These are phyloP conservation scores for Fagopyrum esculentum DNA, from an alignment of 148 eudicot species.

Conservation along the genomic window DNA sequence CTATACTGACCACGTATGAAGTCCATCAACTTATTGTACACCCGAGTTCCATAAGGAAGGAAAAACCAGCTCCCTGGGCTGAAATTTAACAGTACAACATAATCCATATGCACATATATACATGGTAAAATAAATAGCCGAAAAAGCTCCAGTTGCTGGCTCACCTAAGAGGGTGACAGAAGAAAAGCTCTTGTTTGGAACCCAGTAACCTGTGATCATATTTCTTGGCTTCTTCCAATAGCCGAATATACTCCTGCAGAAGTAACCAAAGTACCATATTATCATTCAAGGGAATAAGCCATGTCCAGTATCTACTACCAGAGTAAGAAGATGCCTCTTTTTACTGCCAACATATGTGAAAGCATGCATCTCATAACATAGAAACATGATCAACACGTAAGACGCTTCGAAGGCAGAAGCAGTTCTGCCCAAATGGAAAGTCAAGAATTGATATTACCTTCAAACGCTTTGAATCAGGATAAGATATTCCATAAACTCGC, in stretches of 20 bases:
- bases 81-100: slow-evolving; percentile 16
- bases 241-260: slow-evolving; percentile 62
- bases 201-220: slow-evolving; percentile 89
- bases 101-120: background rate
- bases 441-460: slow-evolving; percentile 35
- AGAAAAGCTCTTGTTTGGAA: slow-evolving; percentile 90
- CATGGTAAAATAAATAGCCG: background rate
- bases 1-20: slow-evolving; percentile 75
- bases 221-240: slow-evolving; percentile 93
- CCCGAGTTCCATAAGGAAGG: slow-evolving; percentile 84
- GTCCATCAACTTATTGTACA: slow-evolving; percentile 81
- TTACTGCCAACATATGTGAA: background rate
- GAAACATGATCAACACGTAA: background rate
- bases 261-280: slow-evolving; percentile 1
- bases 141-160: background rate
- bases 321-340: background rate
- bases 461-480: slow-evolving; percentile 71
- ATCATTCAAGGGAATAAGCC: background rate
- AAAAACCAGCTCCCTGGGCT: slow-evolving; percentile 99
- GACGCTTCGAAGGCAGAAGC: background rate
- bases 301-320: background rate
- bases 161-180: slow-evolving; percentile 92
- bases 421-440: background rate
- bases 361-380: background rate
- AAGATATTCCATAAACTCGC: slow-evolving; percentile 96